phyloP scores from a whole-genome alignment of 306 rosid species.

The Acacia acuminata region DNA sequence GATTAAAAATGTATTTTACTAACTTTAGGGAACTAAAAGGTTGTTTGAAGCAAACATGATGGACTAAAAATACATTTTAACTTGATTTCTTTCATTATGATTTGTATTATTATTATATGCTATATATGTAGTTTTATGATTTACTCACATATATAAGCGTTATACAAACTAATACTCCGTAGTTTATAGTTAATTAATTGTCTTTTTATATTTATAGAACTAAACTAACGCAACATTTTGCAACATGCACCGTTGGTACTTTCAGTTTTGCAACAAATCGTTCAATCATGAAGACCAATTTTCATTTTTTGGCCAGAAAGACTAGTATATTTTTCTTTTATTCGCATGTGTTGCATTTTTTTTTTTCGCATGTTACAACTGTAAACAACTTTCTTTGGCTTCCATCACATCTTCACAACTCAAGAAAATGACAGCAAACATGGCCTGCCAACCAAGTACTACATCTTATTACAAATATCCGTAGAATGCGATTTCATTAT shows the following conservation, averaged over 20 bases:
- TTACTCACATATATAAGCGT: no score
- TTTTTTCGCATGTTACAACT: neutral
- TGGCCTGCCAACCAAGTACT: neutral
- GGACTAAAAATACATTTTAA: no score
- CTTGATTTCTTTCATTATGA: no score
- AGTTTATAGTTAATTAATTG: no score
- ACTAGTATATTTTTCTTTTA: neutral
- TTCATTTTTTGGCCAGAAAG: neutral
- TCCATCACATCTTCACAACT: constrained; percentile 4
- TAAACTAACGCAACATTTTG: no score
- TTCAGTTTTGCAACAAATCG: neutral
- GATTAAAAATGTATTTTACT: no score
- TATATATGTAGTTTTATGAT: no score
- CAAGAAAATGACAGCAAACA: neutral
- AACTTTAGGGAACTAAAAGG: no score
- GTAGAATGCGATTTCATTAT: neutral
- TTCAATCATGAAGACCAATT: neutral
- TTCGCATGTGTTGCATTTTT: neutral
- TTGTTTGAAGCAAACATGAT: no score
- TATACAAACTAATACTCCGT: no score
- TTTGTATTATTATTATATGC: no score
- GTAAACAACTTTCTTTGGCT: neutral
- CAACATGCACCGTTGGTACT: neutral
- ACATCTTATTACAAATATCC: neutral
- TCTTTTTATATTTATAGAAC: neutral